Conservation (phyloP, 108 stramenopile species). For the Aurantiochytrium sp. region DNA sequence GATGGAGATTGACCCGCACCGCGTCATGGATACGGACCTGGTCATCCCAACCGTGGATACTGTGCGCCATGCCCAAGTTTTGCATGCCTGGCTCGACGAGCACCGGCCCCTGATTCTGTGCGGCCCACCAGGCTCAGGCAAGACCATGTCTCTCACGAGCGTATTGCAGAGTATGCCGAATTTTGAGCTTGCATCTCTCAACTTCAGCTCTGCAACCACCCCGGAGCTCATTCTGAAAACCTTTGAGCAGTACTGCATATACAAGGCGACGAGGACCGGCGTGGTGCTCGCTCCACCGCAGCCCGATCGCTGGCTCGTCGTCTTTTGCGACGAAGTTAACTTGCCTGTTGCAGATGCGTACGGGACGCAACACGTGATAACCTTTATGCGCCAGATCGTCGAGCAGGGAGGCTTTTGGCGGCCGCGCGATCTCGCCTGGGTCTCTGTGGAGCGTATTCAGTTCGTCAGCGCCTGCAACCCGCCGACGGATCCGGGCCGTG, state of each 20-base stretch:
- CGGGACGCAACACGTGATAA: slow-evolving; percentile 90
- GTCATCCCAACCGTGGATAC: slow-evolving; percentile 96
- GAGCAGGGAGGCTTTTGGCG: slow-evolving; percentile 97
- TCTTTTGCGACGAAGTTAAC: slow-evolving; percentile 99
- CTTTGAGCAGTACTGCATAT: slow-evolving; percentile 84
- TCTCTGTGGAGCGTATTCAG: background rate
- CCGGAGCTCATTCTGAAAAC: slow-evolving; percentile 88
- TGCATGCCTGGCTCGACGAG: slow-evolving; percentile 81
- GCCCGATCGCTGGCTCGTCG: slow-evolving; percentile 76
- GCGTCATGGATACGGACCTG: slow-evolving; percentile 73
- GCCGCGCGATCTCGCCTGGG: background rate
- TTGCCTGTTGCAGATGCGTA: slow-evolving; percentile 87
- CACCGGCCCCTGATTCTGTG: slow-evolving; percentile 84
- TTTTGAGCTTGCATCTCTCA: slow-evolving; percentile 78
- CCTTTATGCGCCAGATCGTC: slow-evolving; percentile 90
- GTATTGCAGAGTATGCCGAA: slow-evolving; percentile 83
- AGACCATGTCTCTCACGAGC: slow-evolving; percentile 92
- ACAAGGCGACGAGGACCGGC: slow-evolving; percentile 74
- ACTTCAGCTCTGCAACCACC: slow-evolving; percentile 89
- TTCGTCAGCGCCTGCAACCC: slow-evolving; percentile 87
- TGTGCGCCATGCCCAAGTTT: slow-evolving; percentile 79
- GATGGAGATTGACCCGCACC: slow-evolving; percentile 88
- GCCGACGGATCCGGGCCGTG: slow-evolving; percentile 93
- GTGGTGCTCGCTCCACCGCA: slow-evolving; percentile 40
- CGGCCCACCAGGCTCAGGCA: slow-evolving; percentile 94